Conservation (phyloP, 805 yeast genomes). For the Saturnispora dispora region DNA sequence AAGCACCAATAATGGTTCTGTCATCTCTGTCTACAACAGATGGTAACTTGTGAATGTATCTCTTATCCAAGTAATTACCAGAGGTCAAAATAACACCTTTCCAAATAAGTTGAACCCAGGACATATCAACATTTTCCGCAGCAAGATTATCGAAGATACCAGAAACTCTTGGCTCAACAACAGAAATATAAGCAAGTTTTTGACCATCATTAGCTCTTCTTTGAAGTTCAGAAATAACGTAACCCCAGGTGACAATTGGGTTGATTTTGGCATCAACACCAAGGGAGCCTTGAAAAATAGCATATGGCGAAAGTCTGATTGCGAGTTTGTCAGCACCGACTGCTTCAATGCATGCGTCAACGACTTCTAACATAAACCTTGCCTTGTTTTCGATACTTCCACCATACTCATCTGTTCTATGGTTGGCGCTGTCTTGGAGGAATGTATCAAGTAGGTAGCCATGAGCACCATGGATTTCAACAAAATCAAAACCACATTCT, state of each 20-base stretch:
- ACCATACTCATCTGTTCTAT: constrained; percentile 36
- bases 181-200: constrained; percentile 19
- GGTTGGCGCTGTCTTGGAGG: constrained; percentile 28
- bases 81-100: constrained; percentile 17
- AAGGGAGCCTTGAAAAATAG: constrained; percentile 30
- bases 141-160: constrained; percentile 23
- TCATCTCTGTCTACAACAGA: constrained; percentile 22
- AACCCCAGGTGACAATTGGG: constrained; percentile 29
- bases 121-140: constrained; percentile 8
- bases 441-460: constrained; percentile 34
- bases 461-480: constrained; percentile 36
- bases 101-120: constrained; percentile 16
- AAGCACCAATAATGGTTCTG: constrained; percentile 35
- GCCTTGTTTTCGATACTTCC: constrained; percentile 36
- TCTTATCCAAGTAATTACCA: constrained; percentile 9
- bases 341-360: constrained; percentile 41
- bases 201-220: constrained; percentile 20
- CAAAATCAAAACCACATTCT: constrained; percentile 32
- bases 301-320: constrained; percentile 42
- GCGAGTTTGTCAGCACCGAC: constrained; percentile 44
- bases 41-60: constrained; percentile 12
- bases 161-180: constrained; percentile 67
- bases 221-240: constrained; percentile 31
- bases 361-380: constrained; percentile 35
- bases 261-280: constrained; percentile 29